A percentile compares a stretch with the other conserved stretches of the same genome.
Evolutionary conservation across 2,329 filamentous ascomycete species (phyloP).

Genomic region (Microsporum ferrugineum): DNA sequence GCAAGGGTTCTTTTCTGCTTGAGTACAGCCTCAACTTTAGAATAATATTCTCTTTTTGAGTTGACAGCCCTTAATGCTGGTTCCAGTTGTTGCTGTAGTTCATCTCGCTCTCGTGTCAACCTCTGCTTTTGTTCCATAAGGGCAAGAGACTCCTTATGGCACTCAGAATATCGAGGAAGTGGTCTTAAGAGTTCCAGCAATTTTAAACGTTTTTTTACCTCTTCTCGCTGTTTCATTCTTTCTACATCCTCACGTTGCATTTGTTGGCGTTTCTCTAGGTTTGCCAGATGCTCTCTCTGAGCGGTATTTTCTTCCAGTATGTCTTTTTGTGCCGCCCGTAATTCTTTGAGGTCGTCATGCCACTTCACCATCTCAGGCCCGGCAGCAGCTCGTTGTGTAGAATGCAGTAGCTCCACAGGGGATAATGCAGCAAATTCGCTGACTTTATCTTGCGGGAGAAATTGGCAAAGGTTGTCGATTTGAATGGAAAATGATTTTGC

Average conservation of each 20-base stretch:
- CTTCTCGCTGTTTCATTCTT: slow-evolving; percentile 62
- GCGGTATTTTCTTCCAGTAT: slow-evolving; percentile 47
- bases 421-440: slow-evolving; percentile 81
- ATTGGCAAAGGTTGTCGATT: slow-evolving; percentile 95
- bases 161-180: slow-evolving; percentile 52
- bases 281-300: slow-evolving; percentile 52
- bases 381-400: slow-evolving; percentile 81
- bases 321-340: slow-evolving; percentile 59
- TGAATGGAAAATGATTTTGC: slow-evolving; percentile 71
- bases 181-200: slow-evolving; percentile 56
- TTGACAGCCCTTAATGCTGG: slow-evolving; percentile 61
- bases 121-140: slow-evolving; percentile 46
- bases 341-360: slow-evolving; percentile 61
- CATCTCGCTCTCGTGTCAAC: slow-evolving; percentile 46
- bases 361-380: slow-evolving; percentile 65
- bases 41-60: slow-evolving; percentile 54
- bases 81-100: slow-evolving; percentile 49
- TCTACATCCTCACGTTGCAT: slow-evolving; percentile 72
- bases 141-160: slow-evolving; percentile 38
- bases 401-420: slow-evolving; percentile 67
- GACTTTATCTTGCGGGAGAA: slow-evolving; percentile 89
- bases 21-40: slow-evolving; percentile 45
- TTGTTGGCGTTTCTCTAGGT: slow-evolving; percentile 60
- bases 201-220: slow-evolving; percentile 52
- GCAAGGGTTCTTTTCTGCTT: slow-evolving; percentile 45